These are phyloP conservation scores for Aspergillus nidulans DNA, from an alignment of 495 filamentous ascomycete species.

Conservation along the genomic window DNA sequence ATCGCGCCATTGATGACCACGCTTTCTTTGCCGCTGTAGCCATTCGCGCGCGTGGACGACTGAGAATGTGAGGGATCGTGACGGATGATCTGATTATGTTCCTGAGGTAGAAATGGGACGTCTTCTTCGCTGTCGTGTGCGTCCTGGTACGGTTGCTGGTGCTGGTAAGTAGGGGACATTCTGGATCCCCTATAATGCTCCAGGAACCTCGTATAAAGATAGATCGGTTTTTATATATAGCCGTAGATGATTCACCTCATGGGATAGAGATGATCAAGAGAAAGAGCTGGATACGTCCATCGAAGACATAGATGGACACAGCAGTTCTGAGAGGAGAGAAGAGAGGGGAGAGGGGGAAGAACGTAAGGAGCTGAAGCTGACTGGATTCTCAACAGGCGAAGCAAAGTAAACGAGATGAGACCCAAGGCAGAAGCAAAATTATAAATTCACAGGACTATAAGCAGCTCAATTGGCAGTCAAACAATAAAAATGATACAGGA, in stretches of 20 bases:
- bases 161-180: background rate
- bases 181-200: background rate
- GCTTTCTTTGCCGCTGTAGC: background rate
- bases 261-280: background rate
- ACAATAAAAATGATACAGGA: background rate
- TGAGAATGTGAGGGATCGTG: slow-evolving; percentile 1
- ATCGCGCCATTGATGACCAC: slow-evolving; percentile 16
- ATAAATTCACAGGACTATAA: too few species aligned
- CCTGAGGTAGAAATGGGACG: slow-evolving; percentile 29
- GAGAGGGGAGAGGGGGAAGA: background rate
- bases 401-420: background rate
- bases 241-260: background rate
- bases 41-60: background rate
- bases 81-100: background rate
- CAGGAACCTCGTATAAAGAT: background rate
- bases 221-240: background rate
- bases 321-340: background rate
- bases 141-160: background rate
- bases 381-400: background rate
- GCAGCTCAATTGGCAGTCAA: background rate
- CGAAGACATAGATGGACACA: background rate
- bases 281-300: background rate
- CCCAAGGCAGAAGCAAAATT: background rate
- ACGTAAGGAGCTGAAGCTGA: background rate
- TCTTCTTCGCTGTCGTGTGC: background rate